phyloP scores from a whole-genome alignment of 768 basidiomycete species.

The Piloderma croceum region DNA sequence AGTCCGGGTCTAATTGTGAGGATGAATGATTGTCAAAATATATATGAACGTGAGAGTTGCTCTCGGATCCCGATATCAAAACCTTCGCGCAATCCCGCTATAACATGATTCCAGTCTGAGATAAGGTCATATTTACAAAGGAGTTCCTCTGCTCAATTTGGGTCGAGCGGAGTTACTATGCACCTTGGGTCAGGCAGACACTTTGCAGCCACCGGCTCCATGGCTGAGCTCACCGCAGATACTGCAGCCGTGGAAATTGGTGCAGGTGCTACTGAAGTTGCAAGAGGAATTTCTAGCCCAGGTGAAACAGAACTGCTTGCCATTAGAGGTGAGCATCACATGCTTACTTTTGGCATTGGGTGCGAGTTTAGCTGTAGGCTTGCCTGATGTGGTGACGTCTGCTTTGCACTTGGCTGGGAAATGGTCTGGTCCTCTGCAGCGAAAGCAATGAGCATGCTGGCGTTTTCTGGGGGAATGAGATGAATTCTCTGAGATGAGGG shows the following conservation, averaged over 20 bases:
- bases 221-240: slow-evolving; percentile 23
- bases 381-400: slow-evolving; percentile 18
- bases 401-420: slow-evolving; percentile 19
- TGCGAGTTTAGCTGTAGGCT: slow-evolving; percentile 10
- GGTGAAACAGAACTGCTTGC: slow-evolving; percentile 24
- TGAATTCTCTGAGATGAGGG: background rate
- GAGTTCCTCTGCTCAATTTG: slow-evolving; percentile 10
- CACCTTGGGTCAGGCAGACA: slow-evolving; percentile 23
- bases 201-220: slow-evolving; percentile 24
- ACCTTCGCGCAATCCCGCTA: slow-evolving; percentile 27
- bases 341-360: slow-evolving; percentile 9
- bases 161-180: slow-evolving; percentile 27
- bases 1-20: slow-evolving; percentile 19
- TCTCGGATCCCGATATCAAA: slow-evolving; percentile 30
- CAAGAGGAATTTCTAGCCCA: slow-evolving; percentile 19
- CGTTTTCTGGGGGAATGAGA: background rate
- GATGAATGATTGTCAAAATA: slow-evolving; percentile 32
- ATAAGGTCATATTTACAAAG: slow-evolving; percentile 13
- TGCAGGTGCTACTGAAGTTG: slow-evolving; percentile 14
- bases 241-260: slow-evolving; percentile 24
- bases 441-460: slow-evolving; percentile 20
- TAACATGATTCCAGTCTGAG: slow-evolving; percentile 23
- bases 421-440: slow-evolving; percentile 21
- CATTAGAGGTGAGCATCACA: slow-evolving; percentile 15
- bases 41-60: slow-evolving; percentile 12